These are phyloP conservation scores for Fusarium longipes DNA, from an alignment of 2,329 filamentous ascomycete genomes.

Conservation along the genomic window DNA sequence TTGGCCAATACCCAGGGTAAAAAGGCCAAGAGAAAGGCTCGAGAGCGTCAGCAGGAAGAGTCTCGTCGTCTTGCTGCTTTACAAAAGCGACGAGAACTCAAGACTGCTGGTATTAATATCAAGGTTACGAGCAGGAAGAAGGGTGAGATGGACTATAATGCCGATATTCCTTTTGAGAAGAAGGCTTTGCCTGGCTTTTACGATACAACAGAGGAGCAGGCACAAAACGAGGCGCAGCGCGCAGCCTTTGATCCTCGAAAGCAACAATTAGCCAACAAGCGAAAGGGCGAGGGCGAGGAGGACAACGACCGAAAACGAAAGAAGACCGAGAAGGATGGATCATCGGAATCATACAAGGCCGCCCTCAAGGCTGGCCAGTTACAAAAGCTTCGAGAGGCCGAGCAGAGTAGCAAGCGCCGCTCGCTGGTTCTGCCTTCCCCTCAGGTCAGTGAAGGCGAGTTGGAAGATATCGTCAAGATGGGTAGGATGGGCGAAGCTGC, in stretches of 20 bases:
- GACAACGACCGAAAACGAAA: constrained; percentile 83
- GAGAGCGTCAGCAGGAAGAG: constrained; percentile 95
- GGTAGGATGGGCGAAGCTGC: constrained; percentile 92
- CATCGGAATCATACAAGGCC: constrained; percentile 83
- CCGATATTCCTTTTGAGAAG: constrained; percentile 97
- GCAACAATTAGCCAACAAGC: constrained; percentile 89
- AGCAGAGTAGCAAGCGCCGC: constrained; percentile 94
- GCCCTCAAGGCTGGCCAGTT: constrained; percentile 93
- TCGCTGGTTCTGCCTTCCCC: constrained; percentile 85
- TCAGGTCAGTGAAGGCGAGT: constrained; percentile 90
- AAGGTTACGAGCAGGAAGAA: constrained; percentile 92
- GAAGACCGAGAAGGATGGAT: constrained; percentile 86
- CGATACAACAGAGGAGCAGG: constrained; percentile 86
- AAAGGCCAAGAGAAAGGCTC: constrained; percentile 97
- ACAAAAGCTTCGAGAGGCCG: constrained; percentile 94
- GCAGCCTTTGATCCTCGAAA: constrained; percentile 92
- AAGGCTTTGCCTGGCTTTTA: constrained; percentile 90
- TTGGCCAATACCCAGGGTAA: constrained; percentile 98
- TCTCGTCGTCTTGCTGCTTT: constrained; percentile 88
- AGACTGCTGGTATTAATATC: constrained; percentile 98
- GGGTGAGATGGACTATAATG: constrained; percentile 99
- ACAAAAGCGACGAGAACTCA: constrained; percentile 95
- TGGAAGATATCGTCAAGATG: constrained; percentile 99
- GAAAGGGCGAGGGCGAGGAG: constrained; percentile 93
- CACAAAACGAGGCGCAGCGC: constrained; percentile 83